Base-by-base conservation (phyloP, 2,329 filamentous ascomycete species). In the Corynespora cassiicola region DNA sequence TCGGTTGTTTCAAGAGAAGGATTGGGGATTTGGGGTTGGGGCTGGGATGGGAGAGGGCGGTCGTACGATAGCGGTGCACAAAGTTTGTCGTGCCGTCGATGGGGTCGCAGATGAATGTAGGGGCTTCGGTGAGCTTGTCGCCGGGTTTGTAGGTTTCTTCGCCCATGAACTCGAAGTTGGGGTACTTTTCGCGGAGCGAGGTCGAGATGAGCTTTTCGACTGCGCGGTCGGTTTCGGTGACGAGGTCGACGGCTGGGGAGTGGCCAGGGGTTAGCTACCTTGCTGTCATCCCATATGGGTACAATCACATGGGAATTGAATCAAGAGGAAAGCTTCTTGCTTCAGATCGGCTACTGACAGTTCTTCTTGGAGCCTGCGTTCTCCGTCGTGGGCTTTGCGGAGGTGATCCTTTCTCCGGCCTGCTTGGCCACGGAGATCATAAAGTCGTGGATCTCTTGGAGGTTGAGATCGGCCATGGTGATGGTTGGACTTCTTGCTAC, bases 31-130 rank as follows among this genome's bases (percentile, higher is more conserved):
- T 7, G 21, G 7, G 21, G n/a, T 7, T 23, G 21, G 7, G 7
- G 7, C n/a, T n/a, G 21, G n/a, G 7, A 23, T 23, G 21, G 7
- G 21, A 23, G 7, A 7, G 4, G 86, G 21, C 21, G n/a, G 7
- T n/a, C 7, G 7, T 7, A 23, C 7, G 86, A 69, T 88, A 86
- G 14, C 79, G 80, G 69, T 91, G 88, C 30, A 91, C 80, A 60
- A 92, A 90, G 75, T 91, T 91, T 33, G 85, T 89, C 6, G 81
- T 90, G 59, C 86, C 88, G 70, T 92, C 88, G 54, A 92, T 90
- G 28, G 88, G 88, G 64, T 92, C 88, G 51, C 88, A 84, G 59
- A 91, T 80, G 70, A 91, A 91, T 27, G 88, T 92, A 2, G 88
- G 87, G 11, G 77, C 77, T 19, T 76, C 66, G 0, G 82, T 85